These are phyloP conservation scores for Physaria fendleri DNA, from an alignment of 345 rosid genomes.

Conservation along the genomic window DNA sequence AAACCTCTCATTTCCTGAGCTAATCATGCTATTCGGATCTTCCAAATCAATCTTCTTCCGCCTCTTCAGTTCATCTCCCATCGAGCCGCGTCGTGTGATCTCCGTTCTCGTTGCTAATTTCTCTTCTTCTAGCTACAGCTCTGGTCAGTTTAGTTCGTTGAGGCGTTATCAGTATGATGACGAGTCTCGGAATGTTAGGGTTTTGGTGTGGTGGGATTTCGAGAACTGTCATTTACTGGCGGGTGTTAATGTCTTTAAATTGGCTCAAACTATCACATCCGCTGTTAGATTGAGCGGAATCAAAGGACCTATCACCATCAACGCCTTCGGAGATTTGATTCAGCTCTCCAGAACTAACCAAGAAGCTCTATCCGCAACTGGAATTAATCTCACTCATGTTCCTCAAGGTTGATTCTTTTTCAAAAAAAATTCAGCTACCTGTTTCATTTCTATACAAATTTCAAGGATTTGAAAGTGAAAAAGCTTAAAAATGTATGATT, in stretches of 20 bases:
- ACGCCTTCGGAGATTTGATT: slow-evolving; percentile 67
- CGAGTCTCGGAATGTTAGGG: slow-evolving; percentile 47
- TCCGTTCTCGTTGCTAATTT: slow-evolving; percentile 33
- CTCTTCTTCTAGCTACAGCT: slow-evolving; percentile 22
- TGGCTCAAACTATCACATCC: slow-evolving; percentile 45
- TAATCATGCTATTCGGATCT: slow-evolving; percentile 28
- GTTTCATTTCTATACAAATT: neutral
- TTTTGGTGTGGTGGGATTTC: slow-evolving; percentile 95
- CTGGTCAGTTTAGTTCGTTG: neutral
- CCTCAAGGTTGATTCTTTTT: slow-evolving; percentile 46
- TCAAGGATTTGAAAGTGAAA: neutral
- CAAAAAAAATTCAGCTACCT: neutral
- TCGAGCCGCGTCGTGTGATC: slow-evolving; percentile 1
- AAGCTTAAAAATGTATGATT: neutral
- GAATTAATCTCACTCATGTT: slow-evolving; percentile 64
- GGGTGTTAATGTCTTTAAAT: slow-evolving; percentile 54
- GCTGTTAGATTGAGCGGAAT: slow-evolving; percentile 66
- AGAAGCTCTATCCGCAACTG: slow-evolving; percentile 67
- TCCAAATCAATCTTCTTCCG: slow-evolving; percentile 22
- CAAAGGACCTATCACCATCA: slow-evolving; percentile 75
- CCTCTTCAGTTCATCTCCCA: neutral
- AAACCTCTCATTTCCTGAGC: neutral
- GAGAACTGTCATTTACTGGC: slow-evolving; percentile 70
- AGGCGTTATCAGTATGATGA: slow-evolving; percentile 37
- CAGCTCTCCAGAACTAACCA: slow-evolving; percentile 66